Percentiles rank a stretch among this genome's conserved stretches.
These are phyloP conservation scores for Candida alai DNA, from an alignment of 805 yeast genomes.

Conservation along the genomic window DNA sequence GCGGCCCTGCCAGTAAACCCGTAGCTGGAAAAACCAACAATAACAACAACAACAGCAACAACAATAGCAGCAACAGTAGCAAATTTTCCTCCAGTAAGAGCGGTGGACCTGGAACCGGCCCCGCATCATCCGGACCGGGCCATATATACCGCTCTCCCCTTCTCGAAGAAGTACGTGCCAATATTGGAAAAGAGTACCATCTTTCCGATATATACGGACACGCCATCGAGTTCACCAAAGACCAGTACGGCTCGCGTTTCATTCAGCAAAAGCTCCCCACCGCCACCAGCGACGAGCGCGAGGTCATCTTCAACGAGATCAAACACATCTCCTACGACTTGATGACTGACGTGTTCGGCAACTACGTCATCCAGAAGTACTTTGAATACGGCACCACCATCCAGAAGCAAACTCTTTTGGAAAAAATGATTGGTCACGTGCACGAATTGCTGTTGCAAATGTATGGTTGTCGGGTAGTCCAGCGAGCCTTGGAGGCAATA, in stretches of 20 bases:
- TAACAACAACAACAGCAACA: background rate
- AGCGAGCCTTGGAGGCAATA: conserved; percentile 80
- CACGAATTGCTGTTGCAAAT: conserved; percentile 79
- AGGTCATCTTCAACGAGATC: conserved; percentile 79
- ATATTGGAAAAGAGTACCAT: conserved; percentile 55
- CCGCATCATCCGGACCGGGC: conserved; percentile 16
- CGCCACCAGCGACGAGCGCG: conserved; percentile 67
- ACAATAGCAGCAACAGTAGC: conserved; percentile 3
- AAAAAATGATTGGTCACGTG: conserved; percentile 70
- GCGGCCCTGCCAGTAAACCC: too few species aligned
- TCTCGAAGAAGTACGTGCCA: conserved; percentile 78
- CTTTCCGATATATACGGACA: conserved; percentile 79
- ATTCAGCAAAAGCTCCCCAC: conserved; percentile 81
- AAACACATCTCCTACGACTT: conserved; percentile 68
- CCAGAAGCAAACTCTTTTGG: conserved; percentile 67
- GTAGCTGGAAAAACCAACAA: background rate
- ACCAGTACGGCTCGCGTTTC: conserved; percentile 96
- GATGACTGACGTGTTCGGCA: conserved; percentile 97
- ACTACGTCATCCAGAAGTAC: conserved; percentile 91
- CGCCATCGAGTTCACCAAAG: conserved; percentile 87
- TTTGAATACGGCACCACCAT: conserved; percentile 76
- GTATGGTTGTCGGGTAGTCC: conserved; percentile 98
- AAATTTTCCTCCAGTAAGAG: background rate
- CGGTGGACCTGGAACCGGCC: conserved; percentile 3
- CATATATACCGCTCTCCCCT: conserved; percentile 73